phyloP scores from a whole-genome alignment of 2,329 filamentous ascomycete genomes.

The Diplodia intermedia region DNA sequence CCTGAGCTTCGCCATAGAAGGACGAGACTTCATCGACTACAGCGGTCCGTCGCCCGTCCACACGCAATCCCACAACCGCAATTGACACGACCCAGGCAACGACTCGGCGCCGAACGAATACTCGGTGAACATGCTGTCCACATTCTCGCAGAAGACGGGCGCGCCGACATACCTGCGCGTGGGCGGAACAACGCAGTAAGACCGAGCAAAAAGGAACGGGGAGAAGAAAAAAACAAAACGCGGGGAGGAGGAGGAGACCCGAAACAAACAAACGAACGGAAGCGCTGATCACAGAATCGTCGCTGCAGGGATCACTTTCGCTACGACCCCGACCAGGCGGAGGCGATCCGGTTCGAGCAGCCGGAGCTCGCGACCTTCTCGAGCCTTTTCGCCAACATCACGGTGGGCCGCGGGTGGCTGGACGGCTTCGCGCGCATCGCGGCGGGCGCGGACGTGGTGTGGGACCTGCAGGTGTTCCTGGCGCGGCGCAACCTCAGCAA shows the following conservation, averaged over 20 bases:
- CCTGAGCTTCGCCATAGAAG: constrained; percentile 18
- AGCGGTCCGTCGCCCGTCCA: neutral
- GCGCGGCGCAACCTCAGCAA: constrained; percentile 22
- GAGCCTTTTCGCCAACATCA: constrained; percentile 15
- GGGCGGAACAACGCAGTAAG: constrained; percentile 27
- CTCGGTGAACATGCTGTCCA: constrained; percentile 24
- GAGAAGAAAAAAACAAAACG: no score
- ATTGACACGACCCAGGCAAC: neutral
- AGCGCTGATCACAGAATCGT: neutral
- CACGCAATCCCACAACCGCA: neutral
- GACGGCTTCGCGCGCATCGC: constrained; percentile 2
- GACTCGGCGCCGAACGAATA: constrained; percentile 3
- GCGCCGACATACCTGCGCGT: constrained; percentile 9
- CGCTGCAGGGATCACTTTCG: constrained; percentile 19
- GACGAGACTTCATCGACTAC: constrained; percentile 21
- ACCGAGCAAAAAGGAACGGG: no score
- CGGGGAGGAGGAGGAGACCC: neutral
- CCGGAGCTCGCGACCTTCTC: constrained; percentile 1
- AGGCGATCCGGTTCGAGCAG: constrained; percentile 11
- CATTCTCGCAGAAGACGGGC: constrained; percentile 20
- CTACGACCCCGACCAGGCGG: constrained; percentile 15
- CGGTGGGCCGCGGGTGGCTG: constrained; percentile 10
- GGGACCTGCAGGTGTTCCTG: constrained; percentile 23
- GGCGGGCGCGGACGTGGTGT: neutral
- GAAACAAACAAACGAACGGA: no score